A percentile compares a stretch with the other conserved stretches of the same genome.
Evolutionary conservation across 805 yeast species (phyloP).

Genomic region (Saccharomyces kudriavzevii): DNA sequence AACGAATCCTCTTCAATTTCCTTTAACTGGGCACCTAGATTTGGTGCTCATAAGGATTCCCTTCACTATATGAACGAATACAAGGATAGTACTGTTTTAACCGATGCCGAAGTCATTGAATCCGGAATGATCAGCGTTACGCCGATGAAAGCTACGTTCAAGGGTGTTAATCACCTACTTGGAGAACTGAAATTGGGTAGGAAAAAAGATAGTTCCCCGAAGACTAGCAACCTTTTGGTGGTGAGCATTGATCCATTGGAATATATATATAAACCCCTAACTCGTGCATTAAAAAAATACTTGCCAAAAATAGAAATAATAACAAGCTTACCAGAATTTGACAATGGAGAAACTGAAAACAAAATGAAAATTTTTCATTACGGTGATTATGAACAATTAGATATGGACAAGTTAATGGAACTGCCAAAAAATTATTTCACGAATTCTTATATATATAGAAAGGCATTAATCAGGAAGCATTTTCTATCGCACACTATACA

Average conservation of each 20-base stretch:
- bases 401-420: constrained; percentile 52
- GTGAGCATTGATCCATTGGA: constrained; percentile 32
- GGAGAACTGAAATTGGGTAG: constrained; percentile 14
- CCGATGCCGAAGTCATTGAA: constrained; percentile 63
- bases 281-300: constrained; percentile 23
- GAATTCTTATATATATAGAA: constrained; percentile 80
- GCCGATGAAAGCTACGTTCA: constrained; percentile 65
- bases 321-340: constrained; percentile 16
- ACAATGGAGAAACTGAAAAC: neutral
- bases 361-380: constrained; percentile 52
- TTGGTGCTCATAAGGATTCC: constrained; percentile 35
- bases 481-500: constrained; percentile 79
- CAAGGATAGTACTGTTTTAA: constrained; percentile 20
- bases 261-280: constrained; percentile 37
- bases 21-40: constrained; percentile 81
- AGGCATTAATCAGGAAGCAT: constrained; percentile 86
- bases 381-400: constrained; percentile 84
- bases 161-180: constrained; percentile 13
- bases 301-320: constrained; percentile 31
- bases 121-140: constrained; percentile 61
- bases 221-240: constrained; percentile 4
- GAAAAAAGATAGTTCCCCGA: constrained; percentile 2
- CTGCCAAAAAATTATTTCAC: constrained; percentile 42
- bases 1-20: constrained; percentile 37
- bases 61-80: constrained; percentile 15